phyloP scores from a whole-genome alignment of 2,329 filamentous ascomycete genomes.

The Drechslera avenae region DNA sequence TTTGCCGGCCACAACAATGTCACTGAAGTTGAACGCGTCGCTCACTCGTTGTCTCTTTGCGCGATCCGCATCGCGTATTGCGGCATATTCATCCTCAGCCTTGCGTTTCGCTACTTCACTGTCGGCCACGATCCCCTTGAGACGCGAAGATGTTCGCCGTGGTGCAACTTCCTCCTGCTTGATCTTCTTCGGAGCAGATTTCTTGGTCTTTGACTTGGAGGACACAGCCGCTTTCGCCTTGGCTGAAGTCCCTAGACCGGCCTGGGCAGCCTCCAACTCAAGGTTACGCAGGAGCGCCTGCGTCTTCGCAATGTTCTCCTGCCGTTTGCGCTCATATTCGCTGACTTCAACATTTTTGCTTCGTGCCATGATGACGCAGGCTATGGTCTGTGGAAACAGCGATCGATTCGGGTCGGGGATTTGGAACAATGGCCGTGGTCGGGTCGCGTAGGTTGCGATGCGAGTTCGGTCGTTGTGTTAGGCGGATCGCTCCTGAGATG shows the following conservation, averaged over 20 bases:
- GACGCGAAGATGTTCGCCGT: constrained; percentile 64
- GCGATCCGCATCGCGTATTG: constrained; percentile 61
- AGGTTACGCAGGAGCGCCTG: constrained; percentile 81
- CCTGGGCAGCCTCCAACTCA: constrained; percentile 68
- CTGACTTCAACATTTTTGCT: constrained; percentile 65
- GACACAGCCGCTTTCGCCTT: constrained; percentile 57
- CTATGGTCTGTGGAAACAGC: background rate
- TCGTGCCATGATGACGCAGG: constrained; percentile 34
- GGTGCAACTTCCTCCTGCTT: constrained; percentile 65
- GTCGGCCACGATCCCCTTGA: constrained; percentile 67
- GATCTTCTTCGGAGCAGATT: constrained; percentile 51
- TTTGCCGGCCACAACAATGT: constrained; percentile 80
- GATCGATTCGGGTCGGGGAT: background rate
- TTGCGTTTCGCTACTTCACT: constrained; percentile 72
- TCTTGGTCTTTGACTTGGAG: constrained; percentile 50
- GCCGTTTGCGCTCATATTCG: constrained; percentile 82
- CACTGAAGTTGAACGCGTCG: constrained; percentile 71
- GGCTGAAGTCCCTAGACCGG: constrained; percentile 67
- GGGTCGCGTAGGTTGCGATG: constrained; percentile 4
- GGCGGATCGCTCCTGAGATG: background rate
- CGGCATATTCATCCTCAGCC: constrained; percentile 67
- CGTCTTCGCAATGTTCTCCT: constrained; percentile 86
- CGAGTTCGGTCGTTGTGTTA: background rate
- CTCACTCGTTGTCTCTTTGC: constrained; percentile 69
- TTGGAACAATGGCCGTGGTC: background rate